phyloP scores from a whole-genome alignment of 2,329 filamentous ascomycete species.

The Ceratocystiopsis minuta region DNA sequence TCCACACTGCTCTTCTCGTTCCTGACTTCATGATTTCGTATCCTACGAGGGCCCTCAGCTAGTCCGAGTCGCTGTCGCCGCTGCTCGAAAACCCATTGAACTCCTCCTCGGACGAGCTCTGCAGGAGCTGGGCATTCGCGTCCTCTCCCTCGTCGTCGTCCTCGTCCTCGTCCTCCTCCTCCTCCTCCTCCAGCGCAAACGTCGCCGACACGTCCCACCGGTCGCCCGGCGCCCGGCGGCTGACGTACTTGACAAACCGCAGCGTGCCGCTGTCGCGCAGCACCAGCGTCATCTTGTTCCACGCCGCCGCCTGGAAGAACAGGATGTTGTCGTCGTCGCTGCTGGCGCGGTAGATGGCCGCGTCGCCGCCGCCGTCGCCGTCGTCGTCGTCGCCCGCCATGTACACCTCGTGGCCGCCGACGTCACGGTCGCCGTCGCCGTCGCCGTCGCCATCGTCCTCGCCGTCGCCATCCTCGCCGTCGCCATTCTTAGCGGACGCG shows the following conservation, averaged over 20 bases:
- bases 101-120: conserved; percentile 33
- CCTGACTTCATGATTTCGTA: no score
- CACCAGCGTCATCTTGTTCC: conserved; percentile 88
- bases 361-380: conserved; percentile 37
- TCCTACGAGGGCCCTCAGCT: no score
- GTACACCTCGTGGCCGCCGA: conserved; percentile 74
- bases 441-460: conserved; percentile 6
- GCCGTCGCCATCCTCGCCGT: neutral
- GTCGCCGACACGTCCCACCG: conserved; percentile 78
- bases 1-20: no score
- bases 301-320: conserved; percentile 46
- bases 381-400: conserved; percentile 73
- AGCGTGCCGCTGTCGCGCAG: conserved; percentile 71
- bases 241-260: conserved; percentile 94
- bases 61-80: conserved; percentile 20
- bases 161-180: conserved; percentile 27
- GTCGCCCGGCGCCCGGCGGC: conserved; percentile 63
- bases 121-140: conserved; percentile 17
- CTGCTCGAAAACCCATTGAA: conserved; percentile 38
- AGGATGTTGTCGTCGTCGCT: conserved; percentile 58
- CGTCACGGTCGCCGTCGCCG: conserved; percentile 19
- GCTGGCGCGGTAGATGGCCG: conserved; percentile 69
- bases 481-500: conserved; percentile 2
- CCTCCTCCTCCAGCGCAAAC: conserved; percentile 49
- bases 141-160: conserved; percentile 30